A percentile compares a stretch with the other conserved stretches of the same genome.
Evolutionary conservation across 2,329 filamentous ascomycete genomes (phyloP).

Genomic region (Xylaria sp.): DNA sequence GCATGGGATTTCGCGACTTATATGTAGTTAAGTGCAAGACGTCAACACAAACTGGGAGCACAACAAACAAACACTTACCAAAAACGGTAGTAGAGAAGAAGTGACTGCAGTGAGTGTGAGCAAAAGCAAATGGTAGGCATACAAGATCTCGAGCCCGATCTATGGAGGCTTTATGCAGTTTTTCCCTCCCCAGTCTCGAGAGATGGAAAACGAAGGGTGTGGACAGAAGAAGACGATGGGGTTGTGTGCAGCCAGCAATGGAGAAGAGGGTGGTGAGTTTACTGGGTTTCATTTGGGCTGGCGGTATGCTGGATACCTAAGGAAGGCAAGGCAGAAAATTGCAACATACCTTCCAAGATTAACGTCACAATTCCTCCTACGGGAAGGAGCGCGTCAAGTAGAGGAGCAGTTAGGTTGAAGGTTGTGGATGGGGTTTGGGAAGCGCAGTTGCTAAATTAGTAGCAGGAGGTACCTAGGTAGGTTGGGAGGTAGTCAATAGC

Average conservation of each 20-base stretch:
- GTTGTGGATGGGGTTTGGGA: neutral
- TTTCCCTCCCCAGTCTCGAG: conserved; percentile 25
- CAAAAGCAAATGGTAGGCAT: conserved; percentile 54
- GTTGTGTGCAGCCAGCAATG: conserved; percentile 8
- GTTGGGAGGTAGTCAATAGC: no score
- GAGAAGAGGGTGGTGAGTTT: neutral
- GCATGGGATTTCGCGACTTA: neutral
- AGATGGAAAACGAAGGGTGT: conserved; percentile 35
- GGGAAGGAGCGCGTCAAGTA: conserved; percentile 20
- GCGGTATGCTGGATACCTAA: neutral
- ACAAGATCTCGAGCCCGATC: conserved; percentile 51
- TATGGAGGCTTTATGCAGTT: conserved; percentile 41
- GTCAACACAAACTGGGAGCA: neutral
- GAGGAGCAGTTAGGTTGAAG: neutral
- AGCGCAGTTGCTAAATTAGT: neutral
- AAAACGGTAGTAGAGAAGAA: conserved; percentile 33
- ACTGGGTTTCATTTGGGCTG: neutral
- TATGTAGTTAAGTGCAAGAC: neutral
- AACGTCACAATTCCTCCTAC: neutral
- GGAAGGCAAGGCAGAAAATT: conserved; percentile 11
- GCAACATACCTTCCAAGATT: conserved; percentile 27
- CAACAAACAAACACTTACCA: conserved; percentile 40
- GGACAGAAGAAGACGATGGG: conserved; percentile 30
- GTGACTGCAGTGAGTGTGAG: conserved; percentile 34
- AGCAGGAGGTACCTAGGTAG: neutral